Evolutionary conservation across 257 asterid genomes (phyloP), one percentile per base, ranked within the genome.

Genomic region (Solanum rostratum): DNA sequence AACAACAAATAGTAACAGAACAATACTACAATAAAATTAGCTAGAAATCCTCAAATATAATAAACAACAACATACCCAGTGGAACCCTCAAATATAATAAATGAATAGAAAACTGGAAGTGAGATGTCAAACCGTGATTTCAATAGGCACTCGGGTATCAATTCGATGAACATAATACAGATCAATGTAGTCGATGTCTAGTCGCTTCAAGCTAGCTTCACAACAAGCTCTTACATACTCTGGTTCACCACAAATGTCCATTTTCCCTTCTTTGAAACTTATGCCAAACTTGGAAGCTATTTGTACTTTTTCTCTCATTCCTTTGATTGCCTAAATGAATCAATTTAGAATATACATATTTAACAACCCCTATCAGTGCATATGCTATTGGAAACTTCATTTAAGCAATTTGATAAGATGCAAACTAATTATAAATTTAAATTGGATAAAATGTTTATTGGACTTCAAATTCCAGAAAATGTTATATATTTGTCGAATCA

Each of bases 111-210:
- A 22, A n/a, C 22, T 68, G 13, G 33, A 3, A 20, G 30, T 13
- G 81, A 43, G 74, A 83, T 41, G 71, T 62, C 89, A 74, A 78
- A 87, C 91, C 89, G 89, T 89, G 87, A 89, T 87, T 89, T 89
- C 91, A 52, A 87, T 87, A 6, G 91, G 91, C 59, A 85, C 41
- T 11, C 73, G n/a, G 18, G 73, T 85, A 43, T 89, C 91, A 20
- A 89, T 87, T 13, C 90, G 90, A 85, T 87, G 90, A 45, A n/a
- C 81, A 70, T 84, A 89, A 59, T 85, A 87, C 50, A 89, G 88
- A 87, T 89, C 89, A 2, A 87, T 87, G 85, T 50, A 89, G 27
- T 87, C 55, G 0, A 84, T 79, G 10, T 83, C 88, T 19, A 85
- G 89, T 55, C 89, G 79, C 80, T 79, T 85, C 68, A 89, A 80